Percentiles rank a stretch among this genome's conserved stretches.
These are phyloP conservation scores for Pelargonium fulgidum DNA, from an alignment of 441 rosid genomes.

Conservation along the genomic window DNA sequence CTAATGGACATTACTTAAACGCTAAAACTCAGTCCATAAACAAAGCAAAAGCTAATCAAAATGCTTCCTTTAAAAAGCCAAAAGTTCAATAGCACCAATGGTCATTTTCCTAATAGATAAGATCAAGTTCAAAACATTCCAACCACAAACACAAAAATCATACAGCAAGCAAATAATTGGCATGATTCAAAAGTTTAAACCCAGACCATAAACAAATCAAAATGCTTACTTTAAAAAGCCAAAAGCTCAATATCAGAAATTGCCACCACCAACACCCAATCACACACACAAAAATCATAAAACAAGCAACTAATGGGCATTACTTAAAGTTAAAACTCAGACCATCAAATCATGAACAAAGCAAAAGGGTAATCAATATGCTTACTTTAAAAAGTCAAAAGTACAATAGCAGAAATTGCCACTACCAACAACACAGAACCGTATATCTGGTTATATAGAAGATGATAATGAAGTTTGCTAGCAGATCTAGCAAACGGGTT, in stretches of 20 bases:
- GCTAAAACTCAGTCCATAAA: too few species aligned
- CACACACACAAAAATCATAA: neutral
- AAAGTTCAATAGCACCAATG: too few species aligned
- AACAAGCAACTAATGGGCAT: neutral
- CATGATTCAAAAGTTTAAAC: too few species aligned
- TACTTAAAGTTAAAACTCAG: neutral
- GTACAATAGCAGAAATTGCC: slow-evolving; percentile 16
- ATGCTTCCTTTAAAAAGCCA: too few species aligned
- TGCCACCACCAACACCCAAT: slow-evolving; percentile 10
- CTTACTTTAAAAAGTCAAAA: neutral
- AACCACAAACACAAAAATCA: too few species aligned
- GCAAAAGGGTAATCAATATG: slow-evolving; percentile 5
- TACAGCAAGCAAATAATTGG: too few species aligned
- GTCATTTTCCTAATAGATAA: too few species aligned
- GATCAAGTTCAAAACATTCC: too few species aligned
- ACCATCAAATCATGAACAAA: neutral
- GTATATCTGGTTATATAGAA: neutral
- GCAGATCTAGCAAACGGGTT: neutral
- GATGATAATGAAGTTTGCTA: neutral
- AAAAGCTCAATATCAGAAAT: slow-evolving; percentile 16
- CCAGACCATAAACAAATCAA: neutral
- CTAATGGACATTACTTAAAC: too few species aligned
- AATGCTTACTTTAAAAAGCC: neutral
- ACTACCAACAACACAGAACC: slow-evolving; percentile 10
- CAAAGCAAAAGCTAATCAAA: too few species aligned